Evolutionary conservation across 1,139 yeast genomes (phyloP).

Genomic region (Suhomyces panamericanus): DNA sequence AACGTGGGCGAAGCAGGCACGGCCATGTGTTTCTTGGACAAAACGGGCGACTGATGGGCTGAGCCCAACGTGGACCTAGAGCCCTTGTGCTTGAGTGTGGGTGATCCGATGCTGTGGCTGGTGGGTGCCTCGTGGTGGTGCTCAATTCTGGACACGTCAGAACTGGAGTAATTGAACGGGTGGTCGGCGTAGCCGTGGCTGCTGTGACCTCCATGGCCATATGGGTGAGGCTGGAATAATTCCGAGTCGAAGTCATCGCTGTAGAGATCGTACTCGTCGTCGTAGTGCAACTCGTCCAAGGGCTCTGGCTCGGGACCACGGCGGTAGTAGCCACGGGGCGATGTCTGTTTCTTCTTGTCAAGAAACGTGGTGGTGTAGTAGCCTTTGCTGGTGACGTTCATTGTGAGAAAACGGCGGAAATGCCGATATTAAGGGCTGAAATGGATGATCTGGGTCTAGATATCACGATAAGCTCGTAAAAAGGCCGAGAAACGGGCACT

Average conservation of each 20-base stretch:
- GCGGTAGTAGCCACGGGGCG: conserved; percentile 14
- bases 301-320: conserved; percentile 3
- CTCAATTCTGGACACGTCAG: conserved; percentile 1
- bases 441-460: not conserved
- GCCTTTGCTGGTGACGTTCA: conserved; percentile 27
- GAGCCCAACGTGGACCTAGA: conserved; percentile 8
- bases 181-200: not conserved
- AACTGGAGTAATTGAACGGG: conserved; percentile 1
- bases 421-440: not conserved
- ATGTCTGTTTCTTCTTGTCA: conserved; percentile 15
- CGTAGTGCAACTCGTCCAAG: conserved; percentile 8
- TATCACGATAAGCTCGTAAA: too few species aligned
- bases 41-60: conserved; percentile 1
- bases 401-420: conserved; percentile 5
- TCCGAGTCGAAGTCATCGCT: conserved; percentile 6
- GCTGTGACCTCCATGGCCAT: not conserved
- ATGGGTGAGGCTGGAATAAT: conserved; percentile 3
- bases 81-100: conserved; percentile 4
- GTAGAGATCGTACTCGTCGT: conserved; percentile 5
- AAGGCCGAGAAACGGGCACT: too few species aligned
- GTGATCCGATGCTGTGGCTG: not conserved
- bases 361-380: conserved; percentile 25
- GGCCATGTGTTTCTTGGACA: not conserved
- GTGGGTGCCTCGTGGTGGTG: conserved; percentile 3
- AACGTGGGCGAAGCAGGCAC: conserved; percentile 7